These are phyloP conservation scores for Nakazawaea wyomingensis DNA, from an alignment of 805 yeast genomes.

Conservation along the genomic window DNA sequence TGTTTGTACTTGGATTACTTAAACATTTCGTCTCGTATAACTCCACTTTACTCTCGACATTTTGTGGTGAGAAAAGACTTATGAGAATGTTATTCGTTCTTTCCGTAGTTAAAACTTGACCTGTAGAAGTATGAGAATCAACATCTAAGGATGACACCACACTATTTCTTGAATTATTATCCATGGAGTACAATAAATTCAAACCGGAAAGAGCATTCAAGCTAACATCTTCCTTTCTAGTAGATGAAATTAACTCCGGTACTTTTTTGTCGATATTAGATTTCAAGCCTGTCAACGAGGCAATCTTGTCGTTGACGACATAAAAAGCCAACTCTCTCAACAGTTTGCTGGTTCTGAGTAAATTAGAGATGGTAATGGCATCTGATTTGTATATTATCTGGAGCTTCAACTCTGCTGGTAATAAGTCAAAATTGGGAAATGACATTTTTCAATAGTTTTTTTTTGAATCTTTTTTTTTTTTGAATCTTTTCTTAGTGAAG, in stretches of 20 bases:
- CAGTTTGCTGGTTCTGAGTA: conserved; percentile 12
- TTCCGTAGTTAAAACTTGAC: not conserved
- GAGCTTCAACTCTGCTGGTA: conserved; percentile 22
- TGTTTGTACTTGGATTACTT: conserved; percentile 1
- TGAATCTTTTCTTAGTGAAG: not conserved
- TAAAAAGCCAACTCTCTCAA: conserved; percentile 11
- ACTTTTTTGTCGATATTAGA: too few species aligned
- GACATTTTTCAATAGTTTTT: not conserved
- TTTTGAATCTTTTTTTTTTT: conserved; percentile 2
- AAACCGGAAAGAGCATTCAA: conserved; percentile 1
- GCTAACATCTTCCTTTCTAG: not conserved
- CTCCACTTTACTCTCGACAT: conserved; percentile 17
- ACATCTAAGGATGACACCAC: not conserved
- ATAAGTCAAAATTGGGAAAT: conserved; percentile 2
- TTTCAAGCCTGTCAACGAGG: conserved; percentile 6
- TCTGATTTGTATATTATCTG: conserved; percentile 15
- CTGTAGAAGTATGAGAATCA: not conserved
- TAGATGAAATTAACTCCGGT: not conserved
- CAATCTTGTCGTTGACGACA: conserved; percentile 11
- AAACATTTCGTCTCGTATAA: conserved; percentile 22
- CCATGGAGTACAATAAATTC: not conserved
- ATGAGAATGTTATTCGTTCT: conserved; percentile 15
- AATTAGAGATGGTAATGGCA: conserved; percentile 12
- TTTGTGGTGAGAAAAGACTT: conserved; percentile 24
- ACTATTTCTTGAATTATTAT: not conserved